Percentiles rank a stretch among this genome's conserved stretches.
phyloP scores from a whole-genome alignment of 2,329 filamentous ascomycete genomes.

The Cercospora zeina region DNA sequence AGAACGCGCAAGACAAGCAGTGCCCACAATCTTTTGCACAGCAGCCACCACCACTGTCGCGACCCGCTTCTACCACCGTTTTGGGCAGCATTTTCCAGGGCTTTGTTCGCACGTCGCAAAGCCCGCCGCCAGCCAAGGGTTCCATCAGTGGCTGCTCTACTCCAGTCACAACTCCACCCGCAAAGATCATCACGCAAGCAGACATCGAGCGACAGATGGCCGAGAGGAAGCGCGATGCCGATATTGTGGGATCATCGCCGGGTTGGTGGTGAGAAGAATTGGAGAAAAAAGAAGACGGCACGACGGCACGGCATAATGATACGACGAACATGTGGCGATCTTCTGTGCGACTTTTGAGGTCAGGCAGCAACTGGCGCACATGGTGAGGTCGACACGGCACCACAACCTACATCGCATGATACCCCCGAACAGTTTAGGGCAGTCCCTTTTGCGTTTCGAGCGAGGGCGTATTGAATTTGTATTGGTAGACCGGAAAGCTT shows the following conservation, averaged over 20 bases:
- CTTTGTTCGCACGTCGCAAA: slow-evolving; percentile 23
- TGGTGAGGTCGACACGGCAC: not conserved
- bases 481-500: not conserved
- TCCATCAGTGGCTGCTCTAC: slow-evolving; percentile 24
- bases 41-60: slow-evolving; percentile 29
- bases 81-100: slow-evolving; percentile 37
- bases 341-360: not conserved
- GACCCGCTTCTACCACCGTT: slow-evolving; percentile 28
- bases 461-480: not conserved
- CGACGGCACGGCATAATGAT: slow-evolving; percentile 9
- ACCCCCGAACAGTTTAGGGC: not conserved
- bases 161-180: slow-evolving; percentile 25
- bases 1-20: slow-evolving; percentile 16
- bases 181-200: slow-evolving; percentile 29
- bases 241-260: slow-evolving; percentile 31
- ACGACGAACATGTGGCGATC: not conserved
- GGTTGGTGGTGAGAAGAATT: slow-evolving; percentile 23
- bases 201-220: slow-evolving; percentile 35
- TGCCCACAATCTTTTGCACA: slow-evolving; percentile 23
- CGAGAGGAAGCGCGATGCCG: slow-evolving; percentile 37
- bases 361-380: not conserved
- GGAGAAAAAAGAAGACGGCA: not conserved
- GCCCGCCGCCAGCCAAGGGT: slow-evolving; percentile 11
- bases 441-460: not conserved
- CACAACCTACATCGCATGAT: not conserved